phyloP scores from a whole-genome alignment of 768 basidiomycete species.

The Ramaria rubella region DNA sequence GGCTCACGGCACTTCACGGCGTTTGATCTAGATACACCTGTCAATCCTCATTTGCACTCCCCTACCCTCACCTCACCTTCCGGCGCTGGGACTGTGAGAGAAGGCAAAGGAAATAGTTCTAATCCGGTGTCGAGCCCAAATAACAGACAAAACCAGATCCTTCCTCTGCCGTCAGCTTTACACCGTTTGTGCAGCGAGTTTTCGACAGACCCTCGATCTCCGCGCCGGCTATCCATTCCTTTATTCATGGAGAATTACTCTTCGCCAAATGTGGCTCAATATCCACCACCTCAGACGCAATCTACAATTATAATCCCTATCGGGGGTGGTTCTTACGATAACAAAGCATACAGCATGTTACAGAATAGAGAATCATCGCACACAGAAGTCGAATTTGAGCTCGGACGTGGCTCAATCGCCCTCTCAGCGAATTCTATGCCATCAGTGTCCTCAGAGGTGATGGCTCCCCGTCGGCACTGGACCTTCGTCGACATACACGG shows the following conservation, averaged over 20 bases:
- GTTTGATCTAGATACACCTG: not conserved
- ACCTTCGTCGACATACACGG: not conserved
- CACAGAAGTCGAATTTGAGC: not conserved
- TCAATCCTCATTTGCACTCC: not conserved
- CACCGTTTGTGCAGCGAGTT: not conserved
- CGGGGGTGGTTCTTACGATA: not conserved
- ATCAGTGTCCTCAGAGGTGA: not conserved
- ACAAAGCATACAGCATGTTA: not conserved
- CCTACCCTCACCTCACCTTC: not conserved
- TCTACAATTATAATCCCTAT: not conserved
- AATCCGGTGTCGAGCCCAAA: not conserved
- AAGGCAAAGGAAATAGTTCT: not conserved
- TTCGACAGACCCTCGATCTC: not conserved
- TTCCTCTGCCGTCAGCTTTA: not conserved
- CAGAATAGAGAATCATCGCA: not conserved
- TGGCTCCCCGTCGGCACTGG: constrained; percentile 1
- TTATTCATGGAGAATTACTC: not conserved
- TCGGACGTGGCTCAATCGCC: not conserved
- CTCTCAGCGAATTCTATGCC: not conserved
- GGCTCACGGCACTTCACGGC: not conserved
- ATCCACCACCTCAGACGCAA: not conserved
- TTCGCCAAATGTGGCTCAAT: not conserved
- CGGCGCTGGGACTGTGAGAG: not conserved
- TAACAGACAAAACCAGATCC: not conserved
- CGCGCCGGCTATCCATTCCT: not conserved